phyloP scores from a whole-genome alignment of 176 grass and related monocot species.

The Sorghum bicolor region DNA sequence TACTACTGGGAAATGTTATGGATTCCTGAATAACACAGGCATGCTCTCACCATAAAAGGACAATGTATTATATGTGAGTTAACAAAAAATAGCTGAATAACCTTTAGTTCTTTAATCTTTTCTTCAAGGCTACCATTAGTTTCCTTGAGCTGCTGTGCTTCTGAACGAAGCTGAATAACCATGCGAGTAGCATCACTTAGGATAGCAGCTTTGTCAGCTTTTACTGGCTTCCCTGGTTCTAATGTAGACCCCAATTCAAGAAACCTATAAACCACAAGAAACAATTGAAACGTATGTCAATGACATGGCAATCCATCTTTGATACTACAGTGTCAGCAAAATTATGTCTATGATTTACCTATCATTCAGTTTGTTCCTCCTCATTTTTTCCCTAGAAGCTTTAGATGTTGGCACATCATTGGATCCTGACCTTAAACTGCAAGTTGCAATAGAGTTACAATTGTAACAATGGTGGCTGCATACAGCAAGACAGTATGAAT shows the following conservation, averaged over 20 bases:
- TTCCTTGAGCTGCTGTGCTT: slow-evolving; percentile 62
- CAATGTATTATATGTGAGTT: background rate
- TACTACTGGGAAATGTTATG: background rate
- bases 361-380: slow-evolving; percentile 70
- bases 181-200: slow-evolving; percentile 60
- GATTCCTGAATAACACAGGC: background rate
- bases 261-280: slow-evolving; percentile 51
- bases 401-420: slow-evolving; percentile 51
- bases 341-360: slow-evolving; percentile 36
- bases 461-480: slow-evolving; percentile 12
- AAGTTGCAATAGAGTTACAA: slow-evolving; percentile 13
- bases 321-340: background rate
- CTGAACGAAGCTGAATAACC: slow-evolving; percentile 67
- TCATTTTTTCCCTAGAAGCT: slow-evolving; percentile 67
- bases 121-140: slow-evolving; percentile 64
- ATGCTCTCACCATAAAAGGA: background rate
- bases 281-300: background rate
- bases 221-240: slow-evolving; percentile 66
- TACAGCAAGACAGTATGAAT: background rate
- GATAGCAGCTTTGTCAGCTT: slow-evolving; percentile 73
- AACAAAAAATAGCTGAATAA: background rate
- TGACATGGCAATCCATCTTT: background rate
- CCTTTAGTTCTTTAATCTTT: slow-evolving; percentile 81
- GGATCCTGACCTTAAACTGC: slow-evolving; percentile 55
- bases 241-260: slow-evolving; percentile 62